phyloP scores from a whole-genome alignment of 768 basidiomycete species.

The Pleurotus ostreatus region DNA sequence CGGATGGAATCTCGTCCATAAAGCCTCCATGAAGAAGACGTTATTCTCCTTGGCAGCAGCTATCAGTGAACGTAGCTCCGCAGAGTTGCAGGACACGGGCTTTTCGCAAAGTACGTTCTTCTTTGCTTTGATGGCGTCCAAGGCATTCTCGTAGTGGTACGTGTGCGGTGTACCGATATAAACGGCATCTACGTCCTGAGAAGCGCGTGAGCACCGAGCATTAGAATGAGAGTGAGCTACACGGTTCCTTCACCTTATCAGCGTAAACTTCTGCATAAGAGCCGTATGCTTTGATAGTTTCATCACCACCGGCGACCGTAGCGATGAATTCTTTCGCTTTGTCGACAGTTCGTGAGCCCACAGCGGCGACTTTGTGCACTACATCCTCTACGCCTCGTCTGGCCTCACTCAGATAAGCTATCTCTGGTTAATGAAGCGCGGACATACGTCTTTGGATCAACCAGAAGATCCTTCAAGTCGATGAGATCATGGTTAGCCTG shows the following conservation, averaged over 20 bases:
- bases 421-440: neutral
- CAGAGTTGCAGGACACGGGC: conserved; percentile 73
- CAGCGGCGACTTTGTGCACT: conserved; percentile 63
- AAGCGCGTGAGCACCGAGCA: conserved; percentile 8
- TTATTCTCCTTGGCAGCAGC: conserved; percentile 70
- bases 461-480: conserved; percentile 58
- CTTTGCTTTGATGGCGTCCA: conserved; percentile 70
- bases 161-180: conserved; percentile 89
- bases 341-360: conserved; percentile 69
- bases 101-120: conserved; percentile 92
- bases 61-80: conserved; percentile 73
- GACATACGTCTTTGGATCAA: conserved; percentile 66
- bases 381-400: conserved; percentile 70
- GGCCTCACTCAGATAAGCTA: neutral
- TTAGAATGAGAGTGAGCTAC: neutral
- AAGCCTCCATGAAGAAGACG: conserved; percentile 89
- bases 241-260: conserved; percentile 45
- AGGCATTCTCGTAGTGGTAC: conserved; percentile 72
- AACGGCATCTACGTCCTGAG: conserved; percentile 66
- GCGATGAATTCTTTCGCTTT: conserved; percentile 72
- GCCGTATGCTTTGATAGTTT: conserved; percentile 63
- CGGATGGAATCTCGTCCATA: conserved; percentile 86
- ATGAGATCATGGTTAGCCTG: neutral
- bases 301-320: conserved; percentile 43
- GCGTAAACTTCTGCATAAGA: conserved; percentile 71